Percentiles rank a stretch among this genome's conserved stretches.
Conservation (phyloP, 2,329 filamentous ascomycete species). For the Capronia americana region DNA sequence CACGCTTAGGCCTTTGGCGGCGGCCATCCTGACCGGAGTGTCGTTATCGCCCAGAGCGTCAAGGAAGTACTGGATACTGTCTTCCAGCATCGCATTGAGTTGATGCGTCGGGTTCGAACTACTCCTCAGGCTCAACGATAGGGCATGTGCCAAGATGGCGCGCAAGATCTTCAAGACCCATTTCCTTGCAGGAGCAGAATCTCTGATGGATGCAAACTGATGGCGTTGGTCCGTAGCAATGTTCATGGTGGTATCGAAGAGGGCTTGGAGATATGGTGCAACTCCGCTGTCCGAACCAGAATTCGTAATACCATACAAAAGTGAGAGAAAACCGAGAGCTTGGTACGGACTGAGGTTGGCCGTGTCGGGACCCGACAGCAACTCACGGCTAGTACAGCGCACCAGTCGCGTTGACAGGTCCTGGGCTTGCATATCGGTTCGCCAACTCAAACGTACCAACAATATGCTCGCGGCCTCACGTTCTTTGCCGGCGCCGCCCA, state of each 20-base stretch:
- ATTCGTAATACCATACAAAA: conserved; percentile 75
- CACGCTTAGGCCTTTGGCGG: conserved; percentile 89
- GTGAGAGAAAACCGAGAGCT: conserved; percentile 78
- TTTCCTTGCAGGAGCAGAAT: conserved; percentile 81
- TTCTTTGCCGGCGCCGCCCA: conserved; percentile 81
- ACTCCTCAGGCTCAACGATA: conserved; percentile 58
- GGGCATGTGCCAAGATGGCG: conserved; percentile 70
- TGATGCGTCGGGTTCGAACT: conserved; percentile 39
- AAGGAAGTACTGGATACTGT: conserved; percentile 80
- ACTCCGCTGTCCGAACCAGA: conserved; percentile 78
- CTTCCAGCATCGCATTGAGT: conserved; percentile 69
- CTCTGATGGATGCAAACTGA: conserved; percentile 62
- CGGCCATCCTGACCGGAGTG: conserved; percentile 85
- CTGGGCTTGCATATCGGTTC: conserved; percentile 84
- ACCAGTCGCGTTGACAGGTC: conserved; percentile 73
- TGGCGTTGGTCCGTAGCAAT: conserved; percentile 62
- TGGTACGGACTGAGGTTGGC: conserved; percentile 67
- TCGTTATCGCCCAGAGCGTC: conserved; percentile 83
- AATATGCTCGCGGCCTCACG: conserved; percentile 84
- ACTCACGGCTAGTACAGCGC: conserved; percentile 70
- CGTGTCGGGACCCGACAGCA: conserved; percentile 56
- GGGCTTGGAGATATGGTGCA: conserved; percentile 66
- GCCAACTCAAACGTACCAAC: conserved; percentile 79
- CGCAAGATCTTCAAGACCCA: conserved; percentile 83
- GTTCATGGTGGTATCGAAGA: conserved; percentile 70